phyloP scores from a whole-genome alignment of 352 stramenopile species.

The Phytophthora pini region DNA sequence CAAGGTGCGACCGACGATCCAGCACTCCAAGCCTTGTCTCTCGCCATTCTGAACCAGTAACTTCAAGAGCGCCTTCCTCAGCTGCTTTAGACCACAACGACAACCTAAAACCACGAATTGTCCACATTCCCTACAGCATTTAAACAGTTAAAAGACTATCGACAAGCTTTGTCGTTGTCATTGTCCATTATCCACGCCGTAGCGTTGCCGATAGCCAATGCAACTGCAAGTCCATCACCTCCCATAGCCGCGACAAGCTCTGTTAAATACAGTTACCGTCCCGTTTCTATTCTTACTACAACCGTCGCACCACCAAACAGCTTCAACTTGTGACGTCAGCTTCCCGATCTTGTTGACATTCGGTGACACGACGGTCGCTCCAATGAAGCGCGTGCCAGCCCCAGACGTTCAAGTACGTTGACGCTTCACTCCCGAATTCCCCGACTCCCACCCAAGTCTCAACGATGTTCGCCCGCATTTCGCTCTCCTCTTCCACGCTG shows the following conservation, averaged over 20 bases:
- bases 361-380: slow-evolving; percentile 18
- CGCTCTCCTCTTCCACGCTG: slow-evolving; percentile 25
- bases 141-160: too few relatives aligned
- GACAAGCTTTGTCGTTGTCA: background rate
- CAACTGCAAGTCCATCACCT: slow-evolving; percentile 13
- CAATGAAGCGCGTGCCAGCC: slow-evolving; percentile 10
- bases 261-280: slow-evolving; percentile 14
- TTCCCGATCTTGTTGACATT: background rate
- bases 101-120: background rate
- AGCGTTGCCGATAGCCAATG: background rate
- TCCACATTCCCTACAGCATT: background rate
- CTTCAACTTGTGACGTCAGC: slow-evolving; percentile 18
- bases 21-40: slow-evolving; percentile 4
- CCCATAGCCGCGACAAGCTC: slow-evolving; percentile 2
- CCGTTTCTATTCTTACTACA: background rate
- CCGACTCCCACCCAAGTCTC: slow-evolving; percentile 18
- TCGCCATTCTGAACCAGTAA: background rate
- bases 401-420: slow-evolving; percentile 23
- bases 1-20: slow-evolving; percentile 12
- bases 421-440: slow-evolving; percentile 26
- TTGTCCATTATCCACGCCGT: background rate
- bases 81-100: too few relatives aligned
- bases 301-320: slow-evolving; percentile 15
- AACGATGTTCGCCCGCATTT: slow-evolving; percentile 31
- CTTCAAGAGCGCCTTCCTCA: slow-evolving; percentile 10